A percentile compares a stretch with the other conserved stretches of the same genome.
Conservation (phyloP, 805 yeast genomes). For the Kodamaea restingae region DNA sequence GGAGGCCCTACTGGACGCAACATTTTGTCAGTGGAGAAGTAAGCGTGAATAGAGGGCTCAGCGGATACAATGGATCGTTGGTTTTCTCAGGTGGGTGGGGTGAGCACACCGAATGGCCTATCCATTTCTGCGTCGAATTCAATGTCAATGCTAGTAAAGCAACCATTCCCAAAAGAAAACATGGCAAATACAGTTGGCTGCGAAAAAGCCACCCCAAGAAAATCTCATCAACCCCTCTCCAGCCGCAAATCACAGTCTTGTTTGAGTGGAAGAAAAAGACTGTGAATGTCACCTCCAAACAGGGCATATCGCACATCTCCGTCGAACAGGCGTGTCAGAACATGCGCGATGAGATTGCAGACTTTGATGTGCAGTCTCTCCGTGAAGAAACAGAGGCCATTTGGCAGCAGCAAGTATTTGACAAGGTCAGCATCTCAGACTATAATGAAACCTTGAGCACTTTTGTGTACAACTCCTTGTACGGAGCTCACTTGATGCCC, state of each 20-base stretch:
- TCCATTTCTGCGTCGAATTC: conserved; percentile 29
- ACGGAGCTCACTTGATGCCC: conserved; percentile 29
- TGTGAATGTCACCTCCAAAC: conserved; percentile 13
- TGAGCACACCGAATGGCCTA: conserved; percentile 23
- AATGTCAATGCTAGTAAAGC: conserved; percentile 14
- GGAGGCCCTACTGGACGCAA: conserved; percentile 32
- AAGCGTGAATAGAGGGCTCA: conserved; percentile 11
- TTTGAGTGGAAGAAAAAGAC: conserved; percentile 16
- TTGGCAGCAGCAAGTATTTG: conserved; percentile 24
- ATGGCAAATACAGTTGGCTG: background rate
- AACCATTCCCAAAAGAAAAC: conserved; percentile 6
- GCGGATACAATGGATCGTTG: conserved; percentile 22
- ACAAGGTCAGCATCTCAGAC: conserved; percentile 16
- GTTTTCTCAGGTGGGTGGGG: conserved; percentile 32
- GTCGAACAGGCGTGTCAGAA: conserved; percentile 26
- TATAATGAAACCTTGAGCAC: conserved; percentile 12
- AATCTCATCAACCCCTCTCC: background rate
- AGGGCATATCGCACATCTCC: conserved; percentile 29
- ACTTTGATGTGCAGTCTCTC: conserved; percentile 12
- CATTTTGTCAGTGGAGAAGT: conserved; percentile 24
- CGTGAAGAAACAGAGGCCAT: conserved; percentile 13
- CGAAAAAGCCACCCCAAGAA: conserved; percentile 2
- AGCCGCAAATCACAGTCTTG: conserved; percentile 9
- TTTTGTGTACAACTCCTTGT: conserved; percentile 22
- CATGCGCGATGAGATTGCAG: conserved; percentile 15